Evolutionary conservation across 345 rosid genomes (phyloP).

Genomic region (Pugionium dolabratum): DNA sequence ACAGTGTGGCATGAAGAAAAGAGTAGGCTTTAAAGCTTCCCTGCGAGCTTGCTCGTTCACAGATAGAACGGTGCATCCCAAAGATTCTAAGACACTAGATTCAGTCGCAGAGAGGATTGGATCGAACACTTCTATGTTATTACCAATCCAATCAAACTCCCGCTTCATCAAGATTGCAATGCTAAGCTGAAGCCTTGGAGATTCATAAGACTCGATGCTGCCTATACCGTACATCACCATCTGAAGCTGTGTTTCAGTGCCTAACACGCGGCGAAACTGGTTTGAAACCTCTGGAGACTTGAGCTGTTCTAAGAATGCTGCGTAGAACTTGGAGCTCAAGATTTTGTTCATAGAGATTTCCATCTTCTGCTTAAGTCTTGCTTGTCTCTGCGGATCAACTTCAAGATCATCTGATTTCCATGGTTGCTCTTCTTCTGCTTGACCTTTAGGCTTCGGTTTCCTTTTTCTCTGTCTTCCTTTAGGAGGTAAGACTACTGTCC

Average conservation of each 20-base stretch:
- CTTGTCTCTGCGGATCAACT: slow-evolving; percentile 48
- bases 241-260: slow-evolving; percentile 52
- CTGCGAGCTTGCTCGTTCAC: slow-evolving; percentile 79
- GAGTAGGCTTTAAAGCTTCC: slow-evolving; percentile 58
- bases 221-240: slow-evolving; percentile 86
- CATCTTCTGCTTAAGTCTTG: slow-evolving; percentile 59
- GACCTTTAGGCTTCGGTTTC: slow-evolving; percentile 24
- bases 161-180: slow-evolving; percentile 74
- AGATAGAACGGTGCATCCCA: slow-evolving; percentile 72
- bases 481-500: slow-evolving; percentile 74
- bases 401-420: slow-evolving; percentile 63
- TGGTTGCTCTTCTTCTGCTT: slow-evolving; percentile 41
- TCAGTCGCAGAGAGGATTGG: slow-evolving; percentile 78
- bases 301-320: slow-evolving; percentile 58
- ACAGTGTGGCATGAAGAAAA: slow-evolving; percentile 93
- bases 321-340: slow-evolving; percentile 61
- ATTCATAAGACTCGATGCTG: slow-evolving; percentile 76
- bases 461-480: slow-evolving; percentile 51
- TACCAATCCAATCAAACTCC: slow-evolving; percentile 69
- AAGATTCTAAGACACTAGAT: slow-evolving; percentile 53
- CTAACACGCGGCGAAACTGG: slow-evolving; percentile 53
- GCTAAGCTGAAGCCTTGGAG: slow-evolving; percentile 75
- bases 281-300: slow-evolving; percentile 49
- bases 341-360: slow-evolving; percentile 49
- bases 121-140: slow-evolving; percentile 74